phyloP scores from a whole-genome alignment of 225 moss, liverwort and hornwort species.

The Straminergon stramineum region DNA sequence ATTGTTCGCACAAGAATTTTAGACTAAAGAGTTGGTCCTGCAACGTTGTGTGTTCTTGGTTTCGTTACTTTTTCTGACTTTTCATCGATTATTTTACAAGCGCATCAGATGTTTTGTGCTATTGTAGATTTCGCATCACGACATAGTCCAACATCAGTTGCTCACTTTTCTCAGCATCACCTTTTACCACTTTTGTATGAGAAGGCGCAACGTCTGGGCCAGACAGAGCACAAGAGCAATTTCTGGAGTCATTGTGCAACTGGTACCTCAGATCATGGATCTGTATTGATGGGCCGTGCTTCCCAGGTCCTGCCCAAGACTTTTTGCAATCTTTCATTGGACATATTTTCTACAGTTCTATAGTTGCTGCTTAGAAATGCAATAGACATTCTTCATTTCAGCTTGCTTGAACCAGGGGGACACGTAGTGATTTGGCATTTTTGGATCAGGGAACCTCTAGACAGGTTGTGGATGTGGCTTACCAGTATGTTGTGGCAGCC shows the following conservation, averaged over 20 bases:
- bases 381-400: background rate
- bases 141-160: slow-evolving; percentile 63
- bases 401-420: background rate
- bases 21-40: background rate
- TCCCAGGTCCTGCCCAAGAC: slow-evolving; percentile 2
- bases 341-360: background rate
- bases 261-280: background rate
- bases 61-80: background rate
- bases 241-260: background rate
- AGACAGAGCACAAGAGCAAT: background rate
- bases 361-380: background rate
- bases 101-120: background rate
- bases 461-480: slow-evolving; percentile 26
- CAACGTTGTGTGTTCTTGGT: background rate
- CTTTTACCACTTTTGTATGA: slow-evolving; percentile 69
- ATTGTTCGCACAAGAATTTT: background rate
- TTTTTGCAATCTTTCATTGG: background rate
- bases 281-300: slow-evolving; percentile 55
- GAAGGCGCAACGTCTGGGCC: slow-evolving; percentile 49
- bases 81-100: background rate
- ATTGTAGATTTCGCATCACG: slow-evolving; percentile 38
- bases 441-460: slow-evolving; percentile 14
- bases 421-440: background rate
- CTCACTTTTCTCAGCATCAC: slow-evolving; percentile 87
- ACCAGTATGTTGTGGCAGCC: slow-evolving; percentile 72